phyloP scores from a whole-genome alignment of 257 asterid species.

The Thymus quinquecostatus region DNA sequence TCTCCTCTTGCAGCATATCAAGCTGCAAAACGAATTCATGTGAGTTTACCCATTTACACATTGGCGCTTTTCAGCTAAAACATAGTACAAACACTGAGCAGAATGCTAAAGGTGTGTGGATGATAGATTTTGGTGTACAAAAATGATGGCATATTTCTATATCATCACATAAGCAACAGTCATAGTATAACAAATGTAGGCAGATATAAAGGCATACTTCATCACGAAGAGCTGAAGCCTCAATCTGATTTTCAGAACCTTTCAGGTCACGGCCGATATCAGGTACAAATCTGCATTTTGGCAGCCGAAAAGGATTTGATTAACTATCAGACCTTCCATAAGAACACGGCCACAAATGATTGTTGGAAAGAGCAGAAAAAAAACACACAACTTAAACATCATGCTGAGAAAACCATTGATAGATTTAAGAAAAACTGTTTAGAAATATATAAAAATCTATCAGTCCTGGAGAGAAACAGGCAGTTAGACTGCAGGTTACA shows the following conservation, averaged over 20 bases:
- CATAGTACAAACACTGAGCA: neutral
- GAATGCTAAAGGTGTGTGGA: slow-evolving; percentile 18
- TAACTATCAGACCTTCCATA: neutral
- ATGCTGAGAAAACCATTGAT: slow-evolving; percentile 14
- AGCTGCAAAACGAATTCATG: slow-evolving; percentile 65
- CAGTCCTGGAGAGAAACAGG: slow-evolving; percentile 18
- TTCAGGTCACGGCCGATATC: slow-evolving; percentile 72
- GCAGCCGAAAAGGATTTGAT: slow-evolving; percentile 28
- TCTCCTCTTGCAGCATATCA: slow-evolving; percentile 97
- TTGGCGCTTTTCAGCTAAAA: slow-evolving; percentile 21
- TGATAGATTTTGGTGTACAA: slow-evolving; percentile 7
- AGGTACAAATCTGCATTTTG: slow-evolving; percentile 62
- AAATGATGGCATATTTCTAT: neutral
- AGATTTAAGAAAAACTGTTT: slow-evolving; percentile 6
- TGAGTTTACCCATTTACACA: slow-evolving; percentile 27
- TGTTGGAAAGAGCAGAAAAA: neutral
- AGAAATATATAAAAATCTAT: neutral
- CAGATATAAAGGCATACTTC: slow-evolving; percentile 61
- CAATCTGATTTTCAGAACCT: slow-evolving; percentile 75
- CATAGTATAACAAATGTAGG: slow-evolving; percentile 20
- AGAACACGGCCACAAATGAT: slow-evolving; percentile 1
- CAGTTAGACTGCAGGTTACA: neutral
- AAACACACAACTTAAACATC: neutral
- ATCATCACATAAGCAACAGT: neutral
- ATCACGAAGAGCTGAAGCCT: slow-evolving; percentile 92